phyloP scores from a whole-genome alignment of 2,329 filamentous ascomycete species.

The Thelonectria olida region DNA sequence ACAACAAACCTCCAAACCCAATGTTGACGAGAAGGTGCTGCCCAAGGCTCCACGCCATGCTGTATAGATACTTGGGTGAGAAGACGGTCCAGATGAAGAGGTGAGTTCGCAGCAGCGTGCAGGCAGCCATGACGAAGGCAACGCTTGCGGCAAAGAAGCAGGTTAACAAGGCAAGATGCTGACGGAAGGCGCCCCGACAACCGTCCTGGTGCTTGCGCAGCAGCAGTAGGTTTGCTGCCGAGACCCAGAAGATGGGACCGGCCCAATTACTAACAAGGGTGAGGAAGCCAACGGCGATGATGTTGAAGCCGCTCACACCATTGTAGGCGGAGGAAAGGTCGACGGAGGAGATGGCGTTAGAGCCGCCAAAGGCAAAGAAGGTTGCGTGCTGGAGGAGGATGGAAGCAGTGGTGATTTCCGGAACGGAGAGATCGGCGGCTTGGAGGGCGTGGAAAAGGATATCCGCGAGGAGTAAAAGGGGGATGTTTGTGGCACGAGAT shows the following conservation, averaged over 20 bases:
- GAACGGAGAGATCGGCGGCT: constrained; percentile 56
- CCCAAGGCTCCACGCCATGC: constrained; percentile 84
- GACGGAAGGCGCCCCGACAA: constrained; percentile 46
- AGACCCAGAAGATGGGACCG: constrained; percentile 87
- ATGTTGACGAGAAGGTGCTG: constrained; percentile 83
- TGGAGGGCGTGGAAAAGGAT: constrained; percentile 62
- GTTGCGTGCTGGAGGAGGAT: constrained; percentile 82
- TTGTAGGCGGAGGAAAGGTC: constrained; percentile 97
- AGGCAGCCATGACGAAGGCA: constrained; percentile 86
- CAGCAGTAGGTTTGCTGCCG: constrained; percentile 69
- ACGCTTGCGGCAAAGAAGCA: constrained; percentile 73
- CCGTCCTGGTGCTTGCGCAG: constrained; percentile 48
- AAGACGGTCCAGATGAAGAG: constrained; percentile 99
- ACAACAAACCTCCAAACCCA: constrained; percentile 66
- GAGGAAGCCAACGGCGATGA: constrained; percentile 81
- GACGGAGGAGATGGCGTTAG: constrained; percentile 95
- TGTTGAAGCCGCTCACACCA: constrained; percentile 82
- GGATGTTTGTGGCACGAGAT: constrained; percentile 84
- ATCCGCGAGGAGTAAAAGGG: constrained; percentile 81
- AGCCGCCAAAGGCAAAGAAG: constrained; percentile 91
- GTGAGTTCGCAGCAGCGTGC: constrained; percentile 84
- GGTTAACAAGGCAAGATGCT: constrained; percentile 73
- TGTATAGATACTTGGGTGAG: constrained; percentile 94
- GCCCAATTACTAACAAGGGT: constrained; percentile 94
- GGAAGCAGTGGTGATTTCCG: constrained; percentile 73